Percentiles rank a stretch among this genome's conserved stretches.
Evolutionary conservation across 2,329 filamentous ascomycete genomes (phyloP).

Genomic region (Paecilomyces variotii): DNA sequence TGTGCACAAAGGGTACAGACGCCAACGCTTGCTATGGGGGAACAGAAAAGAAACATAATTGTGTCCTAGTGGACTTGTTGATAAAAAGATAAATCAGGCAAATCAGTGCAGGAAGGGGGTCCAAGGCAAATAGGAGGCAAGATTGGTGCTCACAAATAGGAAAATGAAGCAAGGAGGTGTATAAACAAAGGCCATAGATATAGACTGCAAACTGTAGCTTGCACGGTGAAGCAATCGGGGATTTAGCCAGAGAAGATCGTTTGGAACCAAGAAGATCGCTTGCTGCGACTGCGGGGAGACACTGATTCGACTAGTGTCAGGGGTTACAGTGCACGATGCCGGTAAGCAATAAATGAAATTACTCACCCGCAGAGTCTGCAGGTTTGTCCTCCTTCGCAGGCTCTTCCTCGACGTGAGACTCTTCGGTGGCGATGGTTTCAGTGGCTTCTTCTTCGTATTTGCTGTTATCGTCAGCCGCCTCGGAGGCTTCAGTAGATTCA

Average conservation of each 20-base stretch:
- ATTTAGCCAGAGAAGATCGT: slow-evolving; percentile 5
- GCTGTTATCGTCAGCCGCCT: neutral
- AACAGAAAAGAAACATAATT: neutral
- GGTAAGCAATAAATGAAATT: slow-evolving; percentile 2
- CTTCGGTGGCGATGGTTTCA: neutral
- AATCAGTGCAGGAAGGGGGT: neutral
- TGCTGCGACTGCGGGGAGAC: slow-evolving; percentile 3
- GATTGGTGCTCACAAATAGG: neutral
- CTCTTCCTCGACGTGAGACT: neutral
- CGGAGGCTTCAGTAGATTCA: slow-evolving; percentile 4
- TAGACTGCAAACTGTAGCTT: neutral
- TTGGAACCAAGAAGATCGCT: slow-evolving; percentile 5
- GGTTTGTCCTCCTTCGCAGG: slow-evolving; percentile 1
- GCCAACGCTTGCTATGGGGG: neutral
- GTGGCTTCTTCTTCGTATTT: slow-evolving; percentile 6
- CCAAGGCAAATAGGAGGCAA: neutral
- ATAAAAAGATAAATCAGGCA: neutral
- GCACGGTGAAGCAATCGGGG: neutral
- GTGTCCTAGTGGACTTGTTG: neutral
- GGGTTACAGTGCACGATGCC: neutral
- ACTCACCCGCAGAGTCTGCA: slow-evolving; percentile 5
- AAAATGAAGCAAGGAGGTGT: neutral
- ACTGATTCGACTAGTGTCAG: slow-evolving; percentile 2
- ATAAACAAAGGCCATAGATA: neutral
- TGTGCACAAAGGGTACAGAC: neutral